Evolutionary conservation across 2,329 filamentous ascomycete genomes (phyloP), one percentile per base, ranked within the genome.

Genomic region (Xylogone sp.): DNA sequence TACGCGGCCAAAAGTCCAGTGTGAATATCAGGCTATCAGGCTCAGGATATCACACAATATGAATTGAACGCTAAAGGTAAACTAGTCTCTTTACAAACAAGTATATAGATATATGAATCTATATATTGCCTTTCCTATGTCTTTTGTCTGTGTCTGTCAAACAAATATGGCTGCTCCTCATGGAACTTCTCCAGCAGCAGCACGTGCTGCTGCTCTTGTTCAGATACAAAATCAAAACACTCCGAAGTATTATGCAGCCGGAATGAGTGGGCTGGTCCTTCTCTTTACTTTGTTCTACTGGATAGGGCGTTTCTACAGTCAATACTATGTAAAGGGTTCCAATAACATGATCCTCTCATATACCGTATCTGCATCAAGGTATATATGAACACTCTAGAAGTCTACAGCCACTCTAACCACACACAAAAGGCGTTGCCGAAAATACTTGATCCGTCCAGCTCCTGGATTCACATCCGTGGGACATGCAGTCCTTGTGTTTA

Each of bases 401-500:
- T 24, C 47, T 43, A 19, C 27, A 27, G 24, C 27, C 18, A 12
- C 13, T 39, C 49, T 5, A 59, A 54, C 39, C n/a, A 21, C n/a
- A 43, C 42, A 12, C 56, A 59, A 31, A 54, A 55, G 6, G 13
- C n/a, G 59, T 3, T 60, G 66, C 42, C 71, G 45, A 59, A 65
- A 42, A 66, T 58, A 34, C 34, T 18, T 39, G 34, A 16, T 39
- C 34, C 5, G 13, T 16, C 34, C 34, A 18, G 46, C 71, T 21
- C 59, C 65, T 19, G 69, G 68, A 12, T 72, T 75, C 49, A 66
- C 67, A 9, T 73, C 70, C 4, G 59, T 64, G 12, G 71, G 71
- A 4, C 71, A 73, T 60, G 65, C 66, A 21, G 43, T 67, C 13
- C 49, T 73, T 10, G 65, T 72, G 9, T 24, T 59, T 8, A 48